These are phyloP conservation scores for Uronychia setigera DNA, from an alignment of 73 alveolate species.

Conservation along the genomic window DNA sequence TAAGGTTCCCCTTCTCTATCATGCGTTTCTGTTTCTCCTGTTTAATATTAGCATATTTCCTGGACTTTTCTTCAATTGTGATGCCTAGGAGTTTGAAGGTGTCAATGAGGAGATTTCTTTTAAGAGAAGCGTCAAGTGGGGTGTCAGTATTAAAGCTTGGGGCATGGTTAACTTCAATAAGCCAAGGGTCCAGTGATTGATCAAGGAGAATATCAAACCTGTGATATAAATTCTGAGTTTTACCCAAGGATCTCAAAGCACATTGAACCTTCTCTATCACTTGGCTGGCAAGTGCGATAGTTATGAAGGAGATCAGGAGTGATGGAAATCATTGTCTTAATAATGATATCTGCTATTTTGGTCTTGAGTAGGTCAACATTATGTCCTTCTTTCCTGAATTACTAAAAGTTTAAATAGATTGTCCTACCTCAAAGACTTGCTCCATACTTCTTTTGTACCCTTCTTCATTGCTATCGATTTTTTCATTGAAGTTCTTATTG, in stretches of 20 bases:
- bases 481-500: constrained; percentile 19
- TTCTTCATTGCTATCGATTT: no score
- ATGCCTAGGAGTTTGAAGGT: constrained; percentile 62
- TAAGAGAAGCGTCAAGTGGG: constrained; percentile 63
- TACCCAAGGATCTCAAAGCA: constrained; percentile 72
- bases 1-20: constrained; percentile 38
- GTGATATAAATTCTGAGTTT: background rate
- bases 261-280: constrained; percentile 61
- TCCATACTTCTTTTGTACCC: background rate
- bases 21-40: constrained; percentile 43
- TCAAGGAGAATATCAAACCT: constrained; percentile 61
- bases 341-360: constrained; percentile 59
- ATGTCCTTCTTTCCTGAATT: constrained; percentile 40
- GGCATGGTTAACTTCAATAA: constrained; percentile 87
- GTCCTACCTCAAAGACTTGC: background rate
- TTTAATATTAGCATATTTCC: constrained; percentile 19
- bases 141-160: constrained; percentile 87
- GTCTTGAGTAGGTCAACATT: constrained; percentile 22
- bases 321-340: constrained; percentile 59
- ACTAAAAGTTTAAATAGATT: background rate
- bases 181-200: constrained; percentile 61
- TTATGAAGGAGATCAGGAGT: constrained; percentile 61
- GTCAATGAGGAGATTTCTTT: constrained; percentile 51
- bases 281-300: constrained; percentile 71
- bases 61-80: constrained; percentile 28